Base-by-base conservation (phyloP, 2,329 filamentous ascomycete genomes). In the Tolypocladium inflatum region DNA sequence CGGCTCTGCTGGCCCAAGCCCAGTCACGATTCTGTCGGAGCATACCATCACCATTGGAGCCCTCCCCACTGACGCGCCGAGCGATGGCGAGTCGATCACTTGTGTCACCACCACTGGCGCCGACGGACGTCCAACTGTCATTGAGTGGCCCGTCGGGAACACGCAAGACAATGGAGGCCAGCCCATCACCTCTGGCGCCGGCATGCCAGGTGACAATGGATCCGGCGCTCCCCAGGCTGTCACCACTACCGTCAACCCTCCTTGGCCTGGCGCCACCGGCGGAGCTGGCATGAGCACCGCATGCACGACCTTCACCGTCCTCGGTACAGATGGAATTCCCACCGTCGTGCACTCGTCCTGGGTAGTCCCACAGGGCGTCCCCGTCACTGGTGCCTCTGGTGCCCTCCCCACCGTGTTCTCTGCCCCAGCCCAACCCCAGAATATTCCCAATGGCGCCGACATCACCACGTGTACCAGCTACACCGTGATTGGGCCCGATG, bases 301-400 rank as follows among this genome's bases (percentile, higher is more conserved):
- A 4, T 62, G 63, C 48, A 67, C 66, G 21, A 67, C 64, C 21
- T 68, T 63, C 58, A 70, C 70, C 15, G 58, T 66, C n/a, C 59
- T 66, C 19, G 69, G 65, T 9, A 23, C 63, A n/a, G 64, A 68
- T 54, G 69, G 69, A 6, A 61, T 64, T 17, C 64, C 69, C 13
- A 68, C 68, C 5, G 59, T 69, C 17, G 60, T 69, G 52, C 64
- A 68, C 43, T 66, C 66, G 1, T 68, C 65, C 13, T 68, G 63
- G 59, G 58, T 64, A 4, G 55, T 65, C n/a, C 58, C 64, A 3
- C 48, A 37, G 10, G 37, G 37, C 13, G 55, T 19, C 17, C 52
- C 55, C 2, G 6, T 57, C 21, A 60, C 58, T 23, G 56, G 17
- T 26, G 41, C 41, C 19, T 23, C 58, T n/a, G 50, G 35, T 33